phyloP scores from a whole-genome alignment of 805 yeast species.

The Wickerhamiella shivajii region DNA sequence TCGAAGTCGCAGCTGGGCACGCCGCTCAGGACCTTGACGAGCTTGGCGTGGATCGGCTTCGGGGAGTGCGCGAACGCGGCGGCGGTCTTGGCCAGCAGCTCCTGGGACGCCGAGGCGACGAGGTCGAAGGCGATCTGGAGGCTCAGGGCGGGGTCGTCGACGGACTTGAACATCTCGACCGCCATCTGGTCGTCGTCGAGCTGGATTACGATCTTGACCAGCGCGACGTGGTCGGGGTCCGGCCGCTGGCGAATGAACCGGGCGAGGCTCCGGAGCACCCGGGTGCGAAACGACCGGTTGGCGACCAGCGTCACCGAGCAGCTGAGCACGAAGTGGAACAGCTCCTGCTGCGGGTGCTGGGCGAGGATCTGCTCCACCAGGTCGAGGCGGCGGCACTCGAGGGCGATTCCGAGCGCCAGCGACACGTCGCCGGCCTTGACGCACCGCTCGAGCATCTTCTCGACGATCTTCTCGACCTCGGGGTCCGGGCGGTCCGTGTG shows the following conservation, averaged over 20 bases:
- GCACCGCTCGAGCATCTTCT: slow-evolving; percentile 75
- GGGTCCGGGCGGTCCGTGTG: slow-evolving; percentile 35
- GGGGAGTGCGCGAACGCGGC: slow-evolving; percentile 20
- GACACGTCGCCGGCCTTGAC: slow-evolving; percentile 53
- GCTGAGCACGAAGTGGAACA: slow-evolving; percentile 51
- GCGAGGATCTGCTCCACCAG: slow-evolving; percentile 47
- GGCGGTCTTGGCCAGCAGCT: slow-evolving; percentile 45
- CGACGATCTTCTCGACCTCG: slow-evolving; percentile 57
- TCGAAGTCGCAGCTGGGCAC: slow-evolving; percentile 88
- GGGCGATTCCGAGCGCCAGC: slow-evolving; percentile 77
- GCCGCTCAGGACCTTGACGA: slow-evolving; percentile 68
- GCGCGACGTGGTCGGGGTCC: slow-evolving; percentile 65
- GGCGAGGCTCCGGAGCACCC: slow-evolving; percentile 49
- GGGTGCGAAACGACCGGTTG: slow-evolving; percentile 50
- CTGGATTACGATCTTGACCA: slow-evolving; percentile 77
- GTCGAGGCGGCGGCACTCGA: slow-evolving; percentile 80
- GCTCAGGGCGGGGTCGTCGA: slow-evolving; percentile 45
- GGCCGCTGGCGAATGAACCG: slow-evolving; percentile 34
- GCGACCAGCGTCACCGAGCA: slow-evolving; percentile 49
- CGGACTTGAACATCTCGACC: slow-evolving; percentile 45
- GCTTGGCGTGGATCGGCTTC: slow-evolving; percentile 25
- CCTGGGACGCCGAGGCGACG: slow-evolving; percentile 84
- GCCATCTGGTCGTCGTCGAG: slow-evolving; percentile 67
- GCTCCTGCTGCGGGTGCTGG: slow-evolving; percentile 19
- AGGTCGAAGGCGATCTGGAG: slow-evolving; percentile 93